phyloP scores from a whole-genome alignment of 2,329 filamentous ascomycete species.

The Aspergillus bombycis region DNA sequence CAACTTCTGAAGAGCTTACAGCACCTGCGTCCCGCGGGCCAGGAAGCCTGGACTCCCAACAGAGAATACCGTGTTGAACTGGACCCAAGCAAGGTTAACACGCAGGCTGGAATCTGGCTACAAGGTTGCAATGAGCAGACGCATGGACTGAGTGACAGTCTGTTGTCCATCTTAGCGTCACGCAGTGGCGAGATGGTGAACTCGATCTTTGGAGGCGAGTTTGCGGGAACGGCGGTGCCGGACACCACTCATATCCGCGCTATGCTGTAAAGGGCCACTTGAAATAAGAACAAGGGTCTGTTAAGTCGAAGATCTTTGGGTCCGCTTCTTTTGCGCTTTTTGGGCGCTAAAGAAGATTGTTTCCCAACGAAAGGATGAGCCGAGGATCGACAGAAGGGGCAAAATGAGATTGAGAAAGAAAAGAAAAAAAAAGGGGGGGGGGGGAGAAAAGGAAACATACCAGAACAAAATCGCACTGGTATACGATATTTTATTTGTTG shows the following conservation, averaged over 20 bases:
- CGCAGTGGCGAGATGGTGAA: conserved; percentile 77
- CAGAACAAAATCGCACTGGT: background rate
- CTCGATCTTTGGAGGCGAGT: conserved; percentile 65
- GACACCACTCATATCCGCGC: conserved; percentile 36
- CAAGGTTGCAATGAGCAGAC: conserved; percentile 93
- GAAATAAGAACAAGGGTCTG: background rate
- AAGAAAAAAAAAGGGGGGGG: background rate
- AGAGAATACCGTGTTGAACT: conserved; percentile 82
- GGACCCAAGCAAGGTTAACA: conserved; percentile 66
- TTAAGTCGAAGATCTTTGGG: background rate
- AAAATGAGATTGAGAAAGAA: background rate
- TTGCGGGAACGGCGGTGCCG: conserved; percentile 34
- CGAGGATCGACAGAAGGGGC: background rate
- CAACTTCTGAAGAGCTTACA: conserved; percentile 71
- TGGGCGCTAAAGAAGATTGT: conserved; percentile 9
- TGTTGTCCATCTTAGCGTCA: conserved; percentile 76
- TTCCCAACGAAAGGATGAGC: background rate
- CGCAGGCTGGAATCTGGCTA: conserved; percentile 80
- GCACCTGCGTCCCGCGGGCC: conserved; percentile 64
- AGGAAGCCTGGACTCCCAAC: conserved; percentile 65
- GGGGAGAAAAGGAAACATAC: background rate
- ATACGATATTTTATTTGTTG: background rate
- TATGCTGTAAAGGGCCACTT: conserved; percentile 30
- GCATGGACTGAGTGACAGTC: conserved; percentile 82
- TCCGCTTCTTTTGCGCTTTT: conserved; percentile 15